Percentiles rank a stretch among this genome's conserved stretches.
Evolutionary conservation across 768 basidiomycete genomes (phyloP).

Genomic region (Russula sp.): DNA sequence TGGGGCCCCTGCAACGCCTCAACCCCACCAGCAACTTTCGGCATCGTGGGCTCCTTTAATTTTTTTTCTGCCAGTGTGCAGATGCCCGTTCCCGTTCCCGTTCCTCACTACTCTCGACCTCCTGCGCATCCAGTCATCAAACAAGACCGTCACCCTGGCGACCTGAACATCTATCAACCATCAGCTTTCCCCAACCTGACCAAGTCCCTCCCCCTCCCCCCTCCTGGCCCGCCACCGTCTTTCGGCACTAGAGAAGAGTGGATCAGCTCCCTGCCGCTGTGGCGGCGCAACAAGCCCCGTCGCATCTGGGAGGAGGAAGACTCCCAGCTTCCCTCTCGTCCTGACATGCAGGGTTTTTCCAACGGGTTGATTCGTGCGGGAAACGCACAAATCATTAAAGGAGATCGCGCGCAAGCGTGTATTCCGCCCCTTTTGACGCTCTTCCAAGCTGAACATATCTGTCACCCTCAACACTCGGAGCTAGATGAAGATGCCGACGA

Average conservation of each 20-base stretch:
- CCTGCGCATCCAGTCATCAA: conserved; percentile 65
- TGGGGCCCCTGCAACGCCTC: conserved; percentile 38
- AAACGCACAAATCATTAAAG: conserved; percentile 81
- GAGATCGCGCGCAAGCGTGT: conserved; percentile 77
- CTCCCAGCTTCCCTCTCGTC: conserved; percentile 28
- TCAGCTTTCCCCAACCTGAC: conserved; percentile 50
- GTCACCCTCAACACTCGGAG: conserved; percentile 16
- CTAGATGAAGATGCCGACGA: conserved; percentile 37
- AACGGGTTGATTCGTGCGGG: conserved; percentile 71
- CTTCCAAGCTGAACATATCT: conserved; percentile 12
- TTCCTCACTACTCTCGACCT: conserved; percentile 54
- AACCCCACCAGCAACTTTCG: conserved; percentile 23
- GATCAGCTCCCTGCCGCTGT: conserved; percentile 64
- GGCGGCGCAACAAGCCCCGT: conserved; percentile 63
- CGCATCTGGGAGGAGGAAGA: conserved; percentile 58
- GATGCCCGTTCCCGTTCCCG: conserved; percentile 91
- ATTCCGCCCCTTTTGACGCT: conserved; percentile 61
- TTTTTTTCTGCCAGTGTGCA: conserved; percentile 42
- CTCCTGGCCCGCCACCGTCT: conserved; percentile 56
- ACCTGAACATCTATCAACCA: conserved; percentile 32
- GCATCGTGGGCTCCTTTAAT: conserved; percentile 21
- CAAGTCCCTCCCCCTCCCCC: conserved; percentile 53
- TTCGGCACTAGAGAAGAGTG: conserved; percentile 66
- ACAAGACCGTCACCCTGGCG: conserved; percentile 38
- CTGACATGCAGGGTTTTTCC: conserved; percentile 53